These are phyloP conservation scores for Colletotrichum gloeosporioides DNA, from an alignment of 2,329 filamentous ascomycete species.

Conservation along the genomic window DNA sequence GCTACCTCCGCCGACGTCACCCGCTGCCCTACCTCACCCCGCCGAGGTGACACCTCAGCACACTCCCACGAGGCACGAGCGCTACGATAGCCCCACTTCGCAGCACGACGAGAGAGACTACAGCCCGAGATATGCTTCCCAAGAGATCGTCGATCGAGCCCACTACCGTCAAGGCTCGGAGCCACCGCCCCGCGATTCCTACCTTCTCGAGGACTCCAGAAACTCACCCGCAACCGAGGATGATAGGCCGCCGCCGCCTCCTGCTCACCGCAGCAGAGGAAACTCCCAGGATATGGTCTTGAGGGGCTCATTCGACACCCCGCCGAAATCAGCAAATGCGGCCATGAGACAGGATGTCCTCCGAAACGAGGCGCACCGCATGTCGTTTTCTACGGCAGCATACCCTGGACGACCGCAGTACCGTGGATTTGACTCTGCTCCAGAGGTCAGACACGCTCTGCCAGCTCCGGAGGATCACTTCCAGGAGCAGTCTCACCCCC, in stretches of 20 bases:
- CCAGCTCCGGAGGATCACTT: constrained; percentile 33
- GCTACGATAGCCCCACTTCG: constrained; percentile 37
- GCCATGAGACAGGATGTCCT: constrained; percentile 65
- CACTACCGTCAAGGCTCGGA: constrained; percentile 43
- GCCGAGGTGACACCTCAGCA: constrained; percentile 13
- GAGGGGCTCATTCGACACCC: constrained; percentile 45
- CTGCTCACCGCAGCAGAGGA: constrained; percentile 56
- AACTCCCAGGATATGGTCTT: constrained; percentile 45
- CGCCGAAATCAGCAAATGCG: constrained; percentile 46
- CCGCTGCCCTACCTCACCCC: constrained; percentile 24
- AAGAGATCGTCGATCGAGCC: constrained; percentile 32
- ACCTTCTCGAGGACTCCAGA: constrained; percentile 33
- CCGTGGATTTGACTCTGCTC: constrained; percentile 54
- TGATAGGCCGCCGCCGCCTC: constrained; percentile 60
- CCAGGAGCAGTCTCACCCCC: constrained; percentile 40
- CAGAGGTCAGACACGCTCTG: constrained; percentile 38
- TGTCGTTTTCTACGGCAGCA: constrained; percentile 44
- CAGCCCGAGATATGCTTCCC: constrained; percentile 35
- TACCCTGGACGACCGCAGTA: constrained; percentile 62
- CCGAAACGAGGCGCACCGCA: constrained; percentile 61
- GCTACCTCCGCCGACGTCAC: constrained; percentile 39
- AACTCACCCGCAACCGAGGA: constrained; percentile 43
- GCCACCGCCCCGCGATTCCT: constrained; percentile 35
- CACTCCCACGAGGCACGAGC: constrained; percentile 29
- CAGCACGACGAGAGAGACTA: constrained; percentile 43